Evolutionary conservation across 139 green algal species (phyloP).

Genomic region (Chlamydomonas schloesseri): DNA sequence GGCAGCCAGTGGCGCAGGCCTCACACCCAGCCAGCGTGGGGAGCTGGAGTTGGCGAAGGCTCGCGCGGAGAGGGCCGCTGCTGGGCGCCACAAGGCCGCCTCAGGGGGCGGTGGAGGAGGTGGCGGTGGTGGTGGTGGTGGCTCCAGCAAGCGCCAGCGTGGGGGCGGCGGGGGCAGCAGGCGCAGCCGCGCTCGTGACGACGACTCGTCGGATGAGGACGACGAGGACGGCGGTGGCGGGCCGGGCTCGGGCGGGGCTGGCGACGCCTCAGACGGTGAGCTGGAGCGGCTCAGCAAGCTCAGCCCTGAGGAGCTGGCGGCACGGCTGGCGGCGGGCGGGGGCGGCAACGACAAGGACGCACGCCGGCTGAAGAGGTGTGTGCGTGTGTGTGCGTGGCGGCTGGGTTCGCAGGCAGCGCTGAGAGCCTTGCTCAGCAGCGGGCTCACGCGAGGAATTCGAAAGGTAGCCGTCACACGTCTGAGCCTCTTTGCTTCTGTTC

Average conservation of each 20-base stretch:
- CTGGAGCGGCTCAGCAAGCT: conserved; percentile 19
- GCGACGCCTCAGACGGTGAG: conserved; percentile 33
- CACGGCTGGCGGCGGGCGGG: neutral
- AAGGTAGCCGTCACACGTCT: too few species aligned
- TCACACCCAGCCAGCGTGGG: conserved; percentile 47
- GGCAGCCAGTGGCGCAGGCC: neutral
- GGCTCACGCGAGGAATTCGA: too few species aligned
- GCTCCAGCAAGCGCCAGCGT: neutral
- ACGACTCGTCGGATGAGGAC: conserved; percentile 12
- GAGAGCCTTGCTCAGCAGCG: too few species aligned
- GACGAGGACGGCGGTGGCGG: conserved; percentile 36
- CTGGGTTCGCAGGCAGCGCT: too few species aligned
- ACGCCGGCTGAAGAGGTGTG: conserved; percentile 45
- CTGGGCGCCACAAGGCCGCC: conserved; percentile 24
- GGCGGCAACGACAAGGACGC: conserved; percentile 54
- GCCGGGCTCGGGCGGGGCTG: too few species aligned
- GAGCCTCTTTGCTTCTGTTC: neutral
- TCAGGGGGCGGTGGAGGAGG: neutral
- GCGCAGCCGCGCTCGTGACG: neutral
- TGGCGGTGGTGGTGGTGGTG: neutral
- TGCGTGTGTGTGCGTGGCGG: too few species aligned
- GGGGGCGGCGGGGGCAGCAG: neutral
- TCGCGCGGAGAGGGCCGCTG: conserved; percentile 55
- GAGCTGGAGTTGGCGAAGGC: conserved; percentile 62
- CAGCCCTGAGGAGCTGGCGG: conserved; percentile 32